These are phyloP conservation scores for Diaporthe longicolla DNA, from an alignment of 2,329 filamentous ascomycete species.

Conservation along the genomic window DNA sequence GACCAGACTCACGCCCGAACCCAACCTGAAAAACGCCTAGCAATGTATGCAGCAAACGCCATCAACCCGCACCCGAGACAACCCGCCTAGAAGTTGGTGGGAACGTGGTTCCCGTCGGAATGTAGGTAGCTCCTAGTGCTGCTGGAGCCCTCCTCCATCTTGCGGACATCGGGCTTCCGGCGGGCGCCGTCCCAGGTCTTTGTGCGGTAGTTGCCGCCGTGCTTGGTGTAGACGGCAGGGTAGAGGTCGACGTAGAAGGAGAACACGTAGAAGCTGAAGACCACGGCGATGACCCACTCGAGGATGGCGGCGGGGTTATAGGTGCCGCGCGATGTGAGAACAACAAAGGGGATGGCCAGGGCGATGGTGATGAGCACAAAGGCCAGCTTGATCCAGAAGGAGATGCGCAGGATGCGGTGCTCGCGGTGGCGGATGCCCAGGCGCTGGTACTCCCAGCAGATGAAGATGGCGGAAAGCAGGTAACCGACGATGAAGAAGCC, in stretches of 20 bases:
- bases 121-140: slow-evolving; percentile 36
- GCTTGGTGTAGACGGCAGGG: slow-evolving; percentile 78
- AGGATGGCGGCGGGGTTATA: slow-evolving; percentile 81
- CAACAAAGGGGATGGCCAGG: slow-evolving; percentile 81
- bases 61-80: not conserved
- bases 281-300: slow-evolving; percentile 83
- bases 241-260: slow-evolving; percentile 90
- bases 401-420: slow-evolving; percentile 79
- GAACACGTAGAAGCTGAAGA: slow-evolving; percentile 90
- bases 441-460: slow-evolving; percentile 91
- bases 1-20: not conserved
- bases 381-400: slow-evolving; percentile 88
- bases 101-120: slow-evolving; percentile 10
- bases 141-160: slow-evolving; percentile 39
- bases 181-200: slow-evolving; percentile 36
- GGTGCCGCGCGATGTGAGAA: slow-evolving; percentile 62
- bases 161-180: slow-evolving; percentile 18
- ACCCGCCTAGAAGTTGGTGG: slow-evolving; percentile 29
- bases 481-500: slow-evolving; percentile 89
- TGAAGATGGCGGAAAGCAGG: slow-evolving; percentile 86
- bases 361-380: slow-evolving; percentile 87
- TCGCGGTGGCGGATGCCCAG: slow-evolving; percentile 84
- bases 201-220: slow-evolving; percentile 46
- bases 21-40: not conserved
- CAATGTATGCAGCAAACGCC: slow-evolving; percentile 7